These are phyloP conservation scores for Suillus ampliporus DNA, from an alignment of 768 basidiomycete genomes.

Conservation along the genomic window DNA sequence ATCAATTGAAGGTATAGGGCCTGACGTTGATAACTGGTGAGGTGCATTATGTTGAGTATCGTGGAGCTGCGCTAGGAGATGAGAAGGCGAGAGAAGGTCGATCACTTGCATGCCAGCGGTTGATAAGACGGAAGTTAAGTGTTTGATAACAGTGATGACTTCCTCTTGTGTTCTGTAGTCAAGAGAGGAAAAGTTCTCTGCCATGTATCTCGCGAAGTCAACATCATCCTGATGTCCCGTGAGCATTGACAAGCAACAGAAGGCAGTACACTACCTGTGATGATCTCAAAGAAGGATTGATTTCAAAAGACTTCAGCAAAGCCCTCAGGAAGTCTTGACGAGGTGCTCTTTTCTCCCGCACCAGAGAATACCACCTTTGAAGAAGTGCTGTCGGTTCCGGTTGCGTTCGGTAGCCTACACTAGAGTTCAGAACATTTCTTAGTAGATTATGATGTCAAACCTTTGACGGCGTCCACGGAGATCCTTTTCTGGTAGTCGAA, in stretches of 20 bases:
- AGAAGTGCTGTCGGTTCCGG: conserved; percentile 75
- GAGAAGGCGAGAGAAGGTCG: conserved; percentile 72
- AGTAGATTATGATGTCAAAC: conserved; percentile 35
- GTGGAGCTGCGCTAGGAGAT: conserved; percentile 68
- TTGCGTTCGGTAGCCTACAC: conserved; percentile 67
- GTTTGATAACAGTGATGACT: conserved; percentile 82
- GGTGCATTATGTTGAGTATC: conserved; percentile 27
- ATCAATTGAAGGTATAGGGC: background rate
- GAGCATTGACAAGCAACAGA: background rate
- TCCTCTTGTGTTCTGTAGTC: conserved; percentile 98
- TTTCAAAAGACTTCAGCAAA: conserved; percentile 82
- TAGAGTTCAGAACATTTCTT: conserved; percentile 8
- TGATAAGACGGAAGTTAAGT: conserved; percentile 75
- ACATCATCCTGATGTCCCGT: conserved; percentile 67
- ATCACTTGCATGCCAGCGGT: conserved; percentile 84
- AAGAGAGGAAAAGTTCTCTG: conserved; percentile 90
- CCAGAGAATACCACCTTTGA: conserved; percentile 88
- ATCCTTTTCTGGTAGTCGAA: conserved; percentile 83
- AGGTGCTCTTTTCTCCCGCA: conserved; percentile 87
- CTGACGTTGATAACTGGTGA: conserved; percentile 1
- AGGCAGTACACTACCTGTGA: conserved; percentile 52
- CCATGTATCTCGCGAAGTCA: conserved; percentile 89
- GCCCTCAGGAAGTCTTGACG: conserved; percentile 89
- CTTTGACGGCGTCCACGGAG: conserved; percentile 53
- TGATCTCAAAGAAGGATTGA: conserved; percentile 59